A percentile compares a stretch with the other conserved stretches of the same genome.
Conservation (phyloP, 345 rosid genomes). For the Angophora floribunda region DNA sequence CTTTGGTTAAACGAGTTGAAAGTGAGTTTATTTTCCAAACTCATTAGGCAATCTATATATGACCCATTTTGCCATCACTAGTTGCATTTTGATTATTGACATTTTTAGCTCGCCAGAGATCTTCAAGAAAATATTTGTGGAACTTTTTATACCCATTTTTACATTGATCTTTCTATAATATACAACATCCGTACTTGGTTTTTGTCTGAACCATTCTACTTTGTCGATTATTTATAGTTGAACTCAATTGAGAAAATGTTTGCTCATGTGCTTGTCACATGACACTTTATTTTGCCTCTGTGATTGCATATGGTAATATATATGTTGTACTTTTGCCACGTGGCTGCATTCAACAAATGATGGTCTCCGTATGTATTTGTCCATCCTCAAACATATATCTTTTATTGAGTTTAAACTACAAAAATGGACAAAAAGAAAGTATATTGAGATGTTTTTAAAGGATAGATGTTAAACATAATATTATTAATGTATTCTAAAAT, state of each 20-base stretch:
- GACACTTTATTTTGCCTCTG: background rate
- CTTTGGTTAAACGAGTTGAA: background rate
- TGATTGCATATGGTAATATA: background rate
- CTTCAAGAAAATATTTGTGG: background rate
- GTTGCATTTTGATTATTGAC: background rate
- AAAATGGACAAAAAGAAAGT: background rate
- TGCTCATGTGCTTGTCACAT: background rate
- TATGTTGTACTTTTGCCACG: background rate
- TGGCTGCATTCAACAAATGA: background rate
- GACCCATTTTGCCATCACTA: background rate
- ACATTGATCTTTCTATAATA: background rate
- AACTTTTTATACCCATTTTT: background rate
- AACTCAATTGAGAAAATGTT: background rate
- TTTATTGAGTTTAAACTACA: background rate
- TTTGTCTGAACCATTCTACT: background rate
- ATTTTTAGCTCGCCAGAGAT: background rate
- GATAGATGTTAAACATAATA: background rate
- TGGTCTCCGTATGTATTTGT: background rate
- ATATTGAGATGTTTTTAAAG: background rate
- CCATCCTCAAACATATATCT: background rate
- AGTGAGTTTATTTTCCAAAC: background rate
- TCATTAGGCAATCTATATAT: background rate
- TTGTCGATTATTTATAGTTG: background rate
- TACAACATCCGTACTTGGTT: background rate
- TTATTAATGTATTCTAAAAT: background rate